Evolutionary conservation across 23 red algal species (phyloP), one percentile per base, ranked within the genome.

Genomic region (Porphyridium purpureum): DNA sequence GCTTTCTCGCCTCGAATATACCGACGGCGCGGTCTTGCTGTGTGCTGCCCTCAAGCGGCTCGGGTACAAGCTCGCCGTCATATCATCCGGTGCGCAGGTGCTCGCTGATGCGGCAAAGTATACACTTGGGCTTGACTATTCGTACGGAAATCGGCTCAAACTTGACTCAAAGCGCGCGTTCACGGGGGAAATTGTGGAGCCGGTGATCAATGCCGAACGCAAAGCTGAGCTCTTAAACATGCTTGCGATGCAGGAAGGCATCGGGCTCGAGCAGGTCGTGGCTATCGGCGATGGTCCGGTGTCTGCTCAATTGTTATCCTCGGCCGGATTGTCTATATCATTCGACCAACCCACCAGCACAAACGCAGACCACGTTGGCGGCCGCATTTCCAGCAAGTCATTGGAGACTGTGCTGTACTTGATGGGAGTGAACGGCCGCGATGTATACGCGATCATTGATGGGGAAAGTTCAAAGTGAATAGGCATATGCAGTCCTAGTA

Each of bases 231-330:
- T 98, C 2, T 57, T 86, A 31, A 29, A 56, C 5, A 86, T 86
- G 73, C 55, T 98, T 21, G 69, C 74, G 4, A 98, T 98, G 90
- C 90, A 85, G 49, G 90, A 98, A 57, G 48, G 63, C 22, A 68
- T 86, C 47, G 52, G 65, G 24, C 42, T 49, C 21, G 90, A 98
- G 38, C 90, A 98, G 27, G 57, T 98, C 9, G 64, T 98, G 54
- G 90, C 80, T 2, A 72, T 98, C 11, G 90, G 90, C 8, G 90
- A 98, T 42, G 90, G 90, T 27, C 90, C 90, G 3, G 90, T 98
- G 7, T 75, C 64, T 32, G 50, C 70, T 7, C 64, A 79, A 55
- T 86, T 98, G 90, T 59, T 98, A 14, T 57, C 49, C 1, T 49
- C 31, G 4, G 90, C 80, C 5, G 90, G 90, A 7, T 60, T 98